Conservation (phyloP, 2,329 filamentous ascomycete genomes). For the Phialocephala subalpina region DNA sequence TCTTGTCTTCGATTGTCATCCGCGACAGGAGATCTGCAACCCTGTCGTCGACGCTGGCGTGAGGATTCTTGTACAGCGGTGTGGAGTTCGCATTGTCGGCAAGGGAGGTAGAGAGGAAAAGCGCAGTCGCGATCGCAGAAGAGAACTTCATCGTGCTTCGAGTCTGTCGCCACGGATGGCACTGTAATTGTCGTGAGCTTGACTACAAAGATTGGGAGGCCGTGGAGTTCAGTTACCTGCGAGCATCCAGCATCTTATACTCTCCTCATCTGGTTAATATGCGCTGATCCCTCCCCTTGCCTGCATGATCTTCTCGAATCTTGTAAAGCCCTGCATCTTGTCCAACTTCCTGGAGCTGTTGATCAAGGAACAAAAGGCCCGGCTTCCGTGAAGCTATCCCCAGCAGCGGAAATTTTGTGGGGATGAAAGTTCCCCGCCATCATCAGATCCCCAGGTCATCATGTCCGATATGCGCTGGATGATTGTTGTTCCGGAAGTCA, state of each 20-base stretch:
- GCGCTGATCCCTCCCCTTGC: background rate
- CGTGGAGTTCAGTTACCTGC: background rate
- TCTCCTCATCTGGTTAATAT: conserved; percentile 2
- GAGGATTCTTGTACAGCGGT: conserved; percentile 21
- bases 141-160: conserved; percentile 12
- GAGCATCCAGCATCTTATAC: background rate
- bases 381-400: conserved; percentile 1
- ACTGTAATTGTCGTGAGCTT: background rate
- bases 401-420: conserved; percentile 2
- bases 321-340: background rate
- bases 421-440: background rate
- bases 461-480: conserved; percentile 2
- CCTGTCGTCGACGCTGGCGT: conserved; percentile 21
- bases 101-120: background rate
- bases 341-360: background rate
- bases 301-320: background rate
- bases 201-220: background rate
- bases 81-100: conserved; percentile 2
- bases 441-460: background rate
- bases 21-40: conserved; percentile 62
- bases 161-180: background rate
- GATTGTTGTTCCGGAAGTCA: conserved; percentile 5
- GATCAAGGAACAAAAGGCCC: background rate
- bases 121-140: background rate
- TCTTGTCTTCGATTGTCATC: conserved; percentile 81